Percentiles rank a stretch among this genome's conserved stretches.
Conservation (phyloP, 345 rosid species). For the Cardiospermum halicacabum region DNA sequence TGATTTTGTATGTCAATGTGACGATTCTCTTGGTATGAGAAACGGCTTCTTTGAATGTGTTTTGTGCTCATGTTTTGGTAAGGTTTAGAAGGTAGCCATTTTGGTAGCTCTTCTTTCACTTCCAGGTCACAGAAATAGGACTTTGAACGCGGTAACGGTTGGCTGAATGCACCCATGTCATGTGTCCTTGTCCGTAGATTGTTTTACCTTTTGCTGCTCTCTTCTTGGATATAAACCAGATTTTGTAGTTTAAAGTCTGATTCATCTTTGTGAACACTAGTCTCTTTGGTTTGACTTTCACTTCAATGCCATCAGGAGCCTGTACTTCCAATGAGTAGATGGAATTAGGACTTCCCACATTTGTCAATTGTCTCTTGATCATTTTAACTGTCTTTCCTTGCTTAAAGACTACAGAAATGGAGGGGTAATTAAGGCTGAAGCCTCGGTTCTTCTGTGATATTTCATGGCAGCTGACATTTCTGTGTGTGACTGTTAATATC, state of each 20-base stretch:
- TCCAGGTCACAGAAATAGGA: slow-evolving; percentile 84
- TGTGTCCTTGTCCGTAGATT: slow-evolving; percentile 53
- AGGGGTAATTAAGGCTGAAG: slow-evolving; percentile 84
- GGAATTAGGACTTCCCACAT: slow-evolving; percentile 69
- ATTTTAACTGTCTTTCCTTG: slow-evolving; percentile 41
- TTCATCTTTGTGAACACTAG: slow-evolving; percentile 45
- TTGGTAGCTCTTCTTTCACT: slow-evolving; percentile 15
- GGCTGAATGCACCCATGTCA: slow-evolving; percentile 70
- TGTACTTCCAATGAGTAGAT: slow-evolving; percentile 55
- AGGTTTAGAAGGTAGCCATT: slow-evolving; percentile 1
- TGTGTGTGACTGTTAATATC: slow-evolving; percentile 65
- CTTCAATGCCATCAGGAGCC: slow-evolving; percentile 55
- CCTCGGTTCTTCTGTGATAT: slow-evolving; percentile 37
- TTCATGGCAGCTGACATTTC: slow-evolving; percentile 55
- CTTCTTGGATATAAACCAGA: slow-evolving; percentile 55
- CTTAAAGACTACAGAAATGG: slow-evolving; percentile 66
- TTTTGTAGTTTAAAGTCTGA: slow-evolving; percentile 56
- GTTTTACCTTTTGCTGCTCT: slow-evolving; percentile 22
- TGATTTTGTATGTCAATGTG: slow-evolving; percentile 2
- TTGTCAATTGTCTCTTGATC: slow-evolving; percentile 61
- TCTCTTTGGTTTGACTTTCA: slow-evolving; percentile 55
- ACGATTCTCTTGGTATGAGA: slow-evolving; percentile 10
- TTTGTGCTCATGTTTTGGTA: slow-evolving; percentile 4
- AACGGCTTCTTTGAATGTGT: slow-evolving; percentile 3
- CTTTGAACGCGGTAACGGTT: slow-evolving; percentile 56